Evolutionary conservation across 2,329 filamentous ascomycete species (phyloP), one percentile per base, ranked within the genome.

Genomic region (Alternaria brassicae): DNA sequence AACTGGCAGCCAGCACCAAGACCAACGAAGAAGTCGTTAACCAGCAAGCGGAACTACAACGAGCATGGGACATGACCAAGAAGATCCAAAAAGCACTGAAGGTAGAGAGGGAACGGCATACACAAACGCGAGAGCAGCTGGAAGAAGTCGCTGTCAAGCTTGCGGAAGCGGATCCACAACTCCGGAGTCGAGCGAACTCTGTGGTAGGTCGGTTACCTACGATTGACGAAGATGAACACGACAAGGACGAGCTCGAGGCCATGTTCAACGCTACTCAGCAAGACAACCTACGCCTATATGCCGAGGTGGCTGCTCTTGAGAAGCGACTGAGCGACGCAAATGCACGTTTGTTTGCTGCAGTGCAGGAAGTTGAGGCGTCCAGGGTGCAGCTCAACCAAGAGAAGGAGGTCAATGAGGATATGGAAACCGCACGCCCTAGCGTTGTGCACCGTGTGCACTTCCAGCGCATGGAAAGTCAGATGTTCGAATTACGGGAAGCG

Each of bases 221-320:
- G 1, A 77, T 77, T 19, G 65, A 73, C 8, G 74, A 77, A 44
- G 61, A 63, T 23, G 58, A 62, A 27, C 69, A 72, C 39, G 72
- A 76, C 39, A 69, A 70, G 45, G 66, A 71, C 10, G 74, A 77
- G 54, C 59, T 77, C 3, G 74, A 76, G 44, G 68, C 70, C 6
- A 76, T 77, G 72, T 77, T 77, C 57, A 71, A 77, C 32, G 65
- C 69, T 2, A 68, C 73, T 5, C 74, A 77, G 36, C 66, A 75
- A 53, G 73, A 77, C 47, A 77, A 77, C 36, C 40, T 73, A 13
- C 65, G 72, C 3, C 65, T 77, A 1, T 71, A 76, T 42, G 50
- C 63, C 1, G 68, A 77, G 30, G 61, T 74, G 2, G 67, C 72
- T 17, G 61, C 65, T 10, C 56, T 73, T 0, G 73, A 76, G 19